These are phyloP conservation scores for Colletotrichum sp. DNA, from an alignment of 2,329 filamentous ascomycete genomes.

Conservation along the genomic window DNA sequence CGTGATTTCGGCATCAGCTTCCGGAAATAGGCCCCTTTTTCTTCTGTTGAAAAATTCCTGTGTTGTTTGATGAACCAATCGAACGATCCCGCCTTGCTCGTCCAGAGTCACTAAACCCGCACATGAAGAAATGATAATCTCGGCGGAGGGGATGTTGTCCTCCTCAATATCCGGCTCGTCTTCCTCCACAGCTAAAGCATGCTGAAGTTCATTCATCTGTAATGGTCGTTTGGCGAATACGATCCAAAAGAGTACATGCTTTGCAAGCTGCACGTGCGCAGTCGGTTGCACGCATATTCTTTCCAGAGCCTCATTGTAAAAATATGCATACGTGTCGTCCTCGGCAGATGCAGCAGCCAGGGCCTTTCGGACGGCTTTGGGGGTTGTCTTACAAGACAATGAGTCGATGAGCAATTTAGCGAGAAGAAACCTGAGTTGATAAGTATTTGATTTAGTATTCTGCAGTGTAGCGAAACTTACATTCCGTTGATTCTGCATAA, in stretches of 20 bases:
- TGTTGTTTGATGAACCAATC: slow-evolving; percentile 45
- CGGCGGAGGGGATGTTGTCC: slow-evolving; percentile 30
- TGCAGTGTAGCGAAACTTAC: no score
- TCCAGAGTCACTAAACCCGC: slow-evolving; percentile 42
- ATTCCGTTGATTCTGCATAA: slow-evolving; percentile 5
- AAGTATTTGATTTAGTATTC: no score
- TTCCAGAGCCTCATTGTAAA: slow-evolving; percentile 39
- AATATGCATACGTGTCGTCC: neutral
- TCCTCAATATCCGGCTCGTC: slow-evolving; percentile 28
- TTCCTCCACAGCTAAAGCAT: slow-evolving; percentile 41
- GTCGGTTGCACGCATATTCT: slow-evolving; percentile 34
- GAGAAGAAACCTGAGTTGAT: slow-evolving; percentile 5
- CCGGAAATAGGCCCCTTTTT: neutral
- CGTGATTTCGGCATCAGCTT: neutral
- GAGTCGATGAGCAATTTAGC: slow-evolving; percentile 7
- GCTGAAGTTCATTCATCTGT: slow-evolving; percentile 33
- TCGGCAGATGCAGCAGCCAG: neutral
- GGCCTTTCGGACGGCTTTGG: neutral
- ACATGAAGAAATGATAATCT: slow-evolving; percentile 35
- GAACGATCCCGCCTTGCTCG: slow-evolving; percentile 33
- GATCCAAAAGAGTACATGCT: slow-evolving; percentile 39
- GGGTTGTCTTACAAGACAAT: neutral
- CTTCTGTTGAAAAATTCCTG: slow-evolving; percentile 42
- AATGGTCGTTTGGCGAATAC: slow-evolving; percentile 33
- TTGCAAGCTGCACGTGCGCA: slow-evolving; percentile 26